These are phyloP conservation scores for Venturia oleaginea DNA, from an alignment of 2,329 filamentous ascomycete species.

Conservation along the genomic window DNA sequence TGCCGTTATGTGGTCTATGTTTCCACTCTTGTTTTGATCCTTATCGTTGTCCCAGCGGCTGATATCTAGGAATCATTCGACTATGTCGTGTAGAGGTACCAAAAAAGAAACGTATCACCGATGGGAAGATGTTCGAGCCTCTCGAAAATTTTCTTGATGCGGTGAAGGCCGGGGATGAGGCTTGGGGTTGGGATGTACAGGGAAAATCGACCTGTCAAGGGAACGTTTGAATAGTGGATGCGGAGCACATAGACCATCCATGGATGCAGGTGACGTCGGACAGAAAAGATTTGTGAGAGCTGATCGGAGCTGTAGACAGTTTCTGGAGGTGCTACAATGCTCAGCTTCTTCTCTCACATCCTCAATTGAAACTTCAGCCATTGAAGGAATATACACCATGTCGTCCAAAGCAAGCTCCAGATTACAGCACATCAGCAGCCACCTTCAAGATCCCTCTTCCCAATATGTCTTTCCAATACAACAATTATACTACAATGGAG, in stretches of 20 bases:
- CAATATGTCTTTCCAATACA: slow-evolving; percentile 38
- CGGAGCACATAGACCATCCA: not conserved
- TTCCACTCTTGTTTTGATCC: not conserved
- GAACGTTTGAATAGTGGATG: not conserved
- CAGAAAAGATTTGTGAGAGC: not conserved
- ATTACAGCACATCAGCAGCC: slow-evolving; percentile 5
- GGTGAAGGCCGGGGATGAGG: not conserved
- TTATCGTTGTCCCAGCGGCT: not conserved
- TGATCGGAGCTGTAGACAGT: not conserved
- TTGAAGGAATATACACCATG: not conserved
- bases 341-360: not conserved
- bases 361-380: not conserved
- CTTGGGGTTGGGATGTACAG: not conserved
- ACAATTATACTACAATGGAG: slow-evolving; percentile 69
- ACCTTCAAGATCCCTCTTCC: slow-evolving; percentile 22
- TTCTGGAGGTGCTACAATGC: not conserved
- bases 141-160: not conserved
- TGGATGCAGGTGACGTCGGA: not conserved
- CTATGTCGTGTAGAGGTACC: not conserved
- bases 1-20: not conserved
- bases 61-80: not conserved
- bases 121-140: no score
- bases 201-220: not conserved
- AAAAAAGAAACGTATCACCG: not conserved
- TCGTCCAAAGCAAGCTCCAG: slow-evolving; percentile 4